Percentiles rank a stretch among this genome's conserved stretches.
These are phyloP conservation scores for Botrytis fabae DNA, from an alignment of 2,329 filamentous ascomycete species.

Conservation along the genomic window DNA sequence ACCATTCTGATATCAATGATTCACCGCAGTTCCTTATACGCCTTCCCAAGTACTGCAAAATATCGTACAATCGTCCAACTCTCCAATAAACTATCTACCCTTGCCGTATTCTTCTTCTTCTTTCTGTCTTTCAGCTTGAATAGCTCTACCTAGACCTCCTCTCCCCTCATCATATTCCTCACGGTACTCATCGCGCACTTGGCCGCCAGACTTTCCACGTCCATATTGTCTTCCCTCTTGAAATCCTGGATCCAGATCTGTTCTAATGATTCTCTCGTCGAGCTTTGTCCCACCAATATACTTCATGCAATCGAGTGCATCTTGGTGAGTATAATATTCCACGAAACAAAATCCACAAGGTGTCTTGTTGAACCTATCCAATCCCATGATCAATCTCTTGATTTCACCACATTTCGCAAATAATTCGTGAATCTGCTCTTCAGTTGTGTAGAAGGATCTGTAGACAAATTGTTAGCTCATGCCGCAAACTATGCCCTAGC, in stretches of 20 bases:
- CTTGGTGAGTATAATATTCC: constrained; percentile 97
- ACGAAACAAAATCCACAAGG: constrained; percentile 99
- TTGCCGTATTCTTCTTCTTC: constrained; percentile 61
- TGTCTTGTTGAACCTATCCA: constrained; percentile 95
- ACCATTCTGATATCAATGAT: constrained; percentile 17
- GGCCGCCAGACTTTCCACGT: constrained; percentile 90
- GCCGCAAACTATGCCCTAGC: constrained; percentile 5
- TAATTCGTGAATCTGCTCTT: constrained; percentile 97
- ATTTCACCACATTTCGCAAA: constrained; percentile 97
- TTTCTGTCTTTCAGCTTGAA: constrained; percentile 61
- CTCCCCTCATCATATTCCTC: constrained; percentile 96
- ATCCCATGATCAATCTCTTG: constrained; percentile 95
- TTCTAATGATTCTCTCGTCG: constrained; percentile 93
- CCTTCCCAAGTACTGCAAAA: constrained; percentile 6
- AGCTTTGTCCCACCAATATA: constrained; percentile 98
- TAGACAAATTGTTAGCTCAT: constrained; percentile 1
- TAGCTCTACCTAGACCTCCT: constrained; percentile 81
- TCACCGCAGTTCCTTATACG: constrained; percentile 20
- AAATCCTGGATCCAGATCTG: constrained; percentile 93
- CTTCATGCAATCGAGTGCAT: constrained; percentile 97
- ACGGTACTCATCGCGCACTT: constrained; percentile 96
- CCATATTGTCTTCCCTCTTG: constrained; percentile 95
- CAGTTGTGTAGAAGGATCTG: constrained; percentile 95
- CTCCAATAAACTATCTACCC: constrained; percentile 47
- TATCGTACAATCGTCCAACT: constrained; percentile 26